Evolutionary conservation across 2,329 filamentous ascomycete species (phyloP).

Genomic region (Hypoxylon sp.): DNA sequence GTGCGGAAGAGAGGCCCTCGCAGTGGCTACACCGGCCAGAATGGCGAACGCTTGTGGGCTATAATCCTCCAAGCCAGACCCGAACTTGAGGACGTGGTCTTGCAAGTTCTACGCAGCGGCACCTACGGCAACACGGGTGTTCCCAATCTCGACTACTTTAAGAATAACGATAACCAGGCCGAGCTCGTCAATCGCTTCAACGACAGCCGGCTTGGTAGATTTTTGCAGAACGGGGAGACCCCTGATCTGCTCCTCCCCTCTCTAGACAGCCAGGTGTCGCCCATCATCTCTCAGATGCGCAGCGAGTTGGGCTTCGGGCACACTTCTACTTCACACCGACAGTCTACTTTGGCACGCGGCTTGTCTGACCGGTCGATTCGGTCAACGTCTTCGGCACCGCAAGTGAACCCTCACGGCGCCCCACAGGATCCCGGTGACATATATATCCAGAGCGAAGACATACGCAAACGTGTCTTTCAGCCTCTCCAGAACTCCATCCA

Average conservation of each 20-base stretch:
- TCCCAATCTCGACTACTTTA: conserved; percentile 45
- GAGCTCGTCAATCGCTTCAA: conserved; percentile 46
- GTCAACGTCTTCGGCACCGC: conserved; percentile 34
- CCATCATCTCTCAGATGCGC: conserved; percentile 26
- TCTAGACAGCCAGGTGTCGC: conserved; percentile 36
- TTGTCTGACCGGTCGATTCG: conserved; percentile 28
- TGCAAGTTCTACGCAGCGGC: conserved; percentile 43
- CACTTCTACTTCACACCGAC: conserved; percentile 22
- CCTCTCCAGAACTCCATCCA: conserved; percentile 29
- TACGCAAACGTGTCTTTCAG: conserved; percentile 41
- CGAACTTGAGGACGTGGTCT: conserved; percentile 45
- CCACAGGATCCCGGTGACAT: conserved; percentile 47
- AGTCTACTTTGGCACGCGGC: conserved; percentile 22
- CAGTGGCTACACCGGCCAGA: conserved; percentile 48
- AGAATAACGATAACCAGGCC: conserved; percentile 46
- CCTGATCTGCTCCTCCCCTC: conserved; percentile 42
- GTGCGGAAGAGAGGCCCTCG: conserved; percentile 47
- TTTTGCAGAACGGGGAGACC: conserved; percentile 43
- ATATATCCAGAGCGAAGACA: conserved; percentile 45
- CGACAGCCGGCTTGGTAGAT: conserved; percentile 45
- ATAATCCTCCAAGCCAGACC: conserved; percentile 45
- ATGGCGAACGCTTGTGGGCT: conserved; percentile 47
- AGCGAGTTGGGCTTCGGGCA: conserved; percentile 28
- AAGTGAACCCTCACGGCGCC: conserved; percentile 44
- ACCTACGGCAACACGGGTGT: conserved; percentile 44